These are phyloP conservation scores for Fraxinus latifolia DNA, from an alignment of 305 asterid species.

Conservation along the genomic window DNA sequence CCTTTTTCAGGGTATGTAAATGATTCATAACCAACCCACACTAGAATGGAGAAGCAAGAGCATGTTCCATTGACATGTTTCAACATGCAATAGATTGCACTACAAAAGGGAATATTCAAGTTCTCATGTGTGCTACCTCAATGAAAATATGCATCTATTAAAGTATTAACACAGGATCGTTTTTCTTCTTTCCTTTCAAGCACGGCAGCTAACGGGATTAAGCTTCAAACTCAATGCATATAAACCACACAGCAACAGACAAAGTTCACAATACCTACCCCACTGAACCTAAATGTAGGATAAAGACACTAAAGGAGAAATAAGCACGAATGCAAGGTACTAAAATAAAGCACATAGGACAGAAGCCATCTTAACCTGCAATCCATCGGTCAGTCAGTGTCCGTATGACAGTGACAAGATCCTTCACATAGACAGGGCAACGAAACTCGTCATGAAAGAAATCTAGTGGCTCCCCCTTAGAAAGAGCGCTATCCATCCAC, in stretches of 20 bases:
- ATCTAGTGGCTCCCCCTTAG: slow-evolving; percentile 58
- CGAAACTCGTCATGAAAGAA: slow-evolving; percentile 89
- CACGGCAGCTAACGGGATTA: not conserved
- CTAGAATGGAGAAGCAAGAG: not conserved
- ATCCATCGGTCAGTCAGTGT: slow-evolving; percentile 56
- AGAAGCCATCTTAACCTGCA: slow-evolving; percentile 57
- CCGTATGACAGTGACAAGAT: slow-evolving; percentile 55
- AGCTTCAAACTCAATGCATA: not conserved
- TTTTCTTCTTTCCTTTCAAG: not conserved
- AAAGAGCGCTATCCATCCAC: slow-evolving; percentile 88
- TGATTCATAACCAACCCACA: not conserved
- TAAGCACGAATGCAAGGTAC: not conserved
- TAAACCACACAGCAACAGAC: not conserved
- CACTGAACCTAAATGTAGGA: not conserved
- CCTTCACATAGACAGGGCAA: slow-evolving; percentile 87
- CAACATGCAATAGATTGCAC: not conserved
- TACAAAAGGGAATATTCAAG: not conserved
- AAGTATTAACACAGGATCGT: not conserved
- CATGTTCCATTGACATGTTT: not conserved
- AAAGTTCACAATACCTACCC: not conserved
- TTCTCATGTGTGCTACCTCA: not conserved
- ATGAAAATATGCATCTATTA: not conserved
- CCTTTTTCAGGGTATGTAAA: not conserved
- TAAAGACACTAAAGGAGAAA: slow-evolving; percentile 7
- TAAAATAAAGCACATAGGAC: not conserved